Evolutionary conservation across 768 basidiomycete species (phyloP).

Genomic region (Tylopilus vinaceipallidus): DNA sequence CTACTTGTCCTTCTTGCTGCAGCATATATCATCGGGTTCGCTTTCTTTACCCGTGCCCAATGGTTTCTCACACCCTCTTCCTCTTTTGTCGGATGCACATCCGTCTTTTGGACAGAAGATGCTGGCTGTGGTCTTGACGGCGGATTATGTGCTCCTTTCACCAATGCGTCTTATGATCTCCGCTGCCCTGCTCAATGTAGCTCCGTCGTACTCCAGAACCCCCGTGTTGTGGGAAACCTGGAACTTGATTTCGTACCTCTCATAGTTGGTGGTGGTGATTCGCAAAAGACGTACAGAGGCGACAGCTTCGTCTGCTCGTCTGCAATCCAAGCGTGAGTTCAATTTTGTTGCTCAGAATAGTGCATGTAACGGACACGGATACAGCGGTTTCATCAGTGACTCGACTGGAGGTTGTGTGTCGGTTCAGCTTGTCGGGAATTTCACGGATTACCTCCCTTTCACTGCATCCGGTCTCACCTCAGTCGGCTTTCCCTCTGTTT

Average conservation of each 20-base stretch:
- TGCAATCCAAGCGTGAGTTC: conserved; percentile 72
- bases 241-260: conserved; percentile 68
- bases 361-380: conserved; percentile 9
- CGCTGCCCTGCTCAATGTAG: conserved; percentile 78
- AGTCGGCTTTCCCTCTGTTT: conserved; percentile 69
- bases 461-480: conserved; percentile 63
- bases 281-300: conserved; percentile 68
- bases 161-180: conserved; percentile 62
- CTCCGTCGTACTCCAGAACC: conserved; percentile 64
- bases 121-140: conserved; percentile 77
- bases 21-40: conserved; percentile 68
- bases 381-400: conserved; percentile 63
- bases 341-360: background rate
- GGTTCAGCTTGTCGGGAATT: conserved; percentile 67
- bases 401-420: conserved; percentile 76
- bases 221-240: conserved; percentile 66
- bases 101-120: conserved; percentile 67
- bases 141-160: conserved; percentile 59
- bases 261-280: conserved; percentile 84
- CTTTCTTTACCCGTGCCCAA: conserved; percentile 71
- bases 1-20: conserved; percentile 52
- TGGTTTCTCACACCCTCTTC: conserved; percentile 67
- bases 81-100: conserved; percentile 65
- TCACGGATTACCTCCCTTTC: conserved; percentile 63
- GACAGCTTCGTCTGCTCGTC: conserved; percentile 86